phyloP scores from a whole-genome alignment of 768 basidiomycete species.

The Lactarius akahatsu region DNA sequence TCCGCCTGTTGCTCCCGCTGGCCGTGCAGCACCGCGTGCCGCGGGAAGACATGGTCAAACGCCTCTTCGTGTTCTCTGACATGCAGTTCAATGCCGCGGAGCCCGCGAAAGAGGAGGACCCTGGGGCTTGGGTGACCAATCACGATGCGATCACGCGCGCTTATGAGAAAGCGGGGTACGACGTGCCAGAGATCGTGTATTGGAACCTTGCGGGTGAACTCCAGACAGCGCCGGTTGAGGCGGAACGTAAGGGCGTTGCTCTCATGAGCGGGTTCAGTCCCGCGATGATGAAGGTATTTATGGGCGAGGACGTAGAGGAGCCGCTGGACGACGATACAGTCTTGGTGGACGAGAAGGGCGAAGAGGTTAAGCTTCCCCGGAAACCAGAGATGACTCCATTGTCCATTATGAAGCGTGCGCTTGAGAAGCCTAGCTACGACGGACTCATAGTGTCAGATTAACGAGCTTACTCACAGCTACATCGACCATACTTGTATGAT shows the following conservation, averaged over 20 bases:
- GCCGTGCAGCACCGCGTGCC: conserved; percentile 56
- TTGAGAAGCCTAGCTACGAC: conserved; percentile 52
- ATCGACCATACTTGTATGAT: neutral
- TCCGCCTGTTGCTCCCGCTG: conserved; percentile 59
- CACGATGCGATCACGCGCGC: conserved; percentile 55
- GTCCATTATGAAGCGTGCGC: conserved; percentile 41
- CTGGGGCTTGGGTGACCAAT: conserved; percentile 56
- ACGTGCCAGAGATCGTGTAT: conserved; percentile 70
- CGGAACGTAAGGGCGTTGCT: conserved; percentile 59
- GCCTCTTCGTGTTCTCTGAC: conserved; percentile 73
- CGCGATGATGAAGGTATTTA: conserved; percentile 69
- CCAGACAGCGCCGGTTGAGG: conserved; percentile 48
- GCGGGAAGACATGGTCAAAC: conserved; percentile 72
- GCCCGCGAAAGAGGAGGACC: conserved; percentile 16
- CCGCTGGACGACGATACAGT: conserved; percentile 32
- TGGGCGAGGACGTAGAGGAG: conserved; percentile 50
- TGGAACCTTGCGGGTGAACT: conserved; percentile 53
- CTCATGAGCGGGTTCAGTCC: conserved; percentile 70
- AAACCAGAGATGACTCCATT: conserved; percentile 39
- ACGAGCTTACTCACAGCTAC: too few relatives aligned
- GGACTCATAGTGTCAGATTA: conserved; percentile 58
- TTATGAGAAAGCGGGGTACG: conserved; percentile 63
- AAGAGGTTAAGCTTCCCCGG: conserved; percentile 34
- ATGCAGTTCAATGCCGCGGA: conserved; percentile 67
- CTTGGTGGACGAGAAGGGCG: conserved; percentile 40